Evolutionary conservation across 2,329 filamentous ascomycete genomes (phyloP).

Genomic region (Ophiostoma piceae): DNA sequence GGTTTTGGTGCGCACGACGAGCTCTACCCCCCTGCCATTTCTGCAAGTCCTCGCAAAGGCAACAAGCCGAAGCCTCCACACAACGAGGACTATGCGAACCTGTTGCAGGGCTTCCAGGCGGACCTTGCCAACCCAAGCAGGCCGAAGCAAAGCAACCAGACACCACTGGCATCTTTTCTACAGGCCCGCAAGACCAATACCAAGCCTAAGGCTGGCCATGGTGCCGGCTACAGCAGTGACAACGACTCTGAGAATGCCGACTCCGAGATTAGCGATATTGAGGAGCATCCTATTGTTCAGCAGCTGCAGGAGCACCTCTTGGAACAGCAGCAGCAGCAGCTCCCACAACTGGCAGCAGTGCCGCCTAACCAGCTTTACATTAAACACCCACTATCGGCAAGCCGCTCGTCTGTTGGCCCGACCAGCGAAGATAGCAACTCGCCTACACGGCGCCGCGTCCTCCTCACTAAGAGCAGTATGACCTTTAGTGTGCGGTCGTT

Average conservation of each 20-base stretch:
- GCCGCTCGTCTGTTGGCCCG: neutral
- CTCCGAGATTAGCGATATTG: constrained; percentile 51
- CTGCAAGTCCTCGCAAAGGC: constrained; percentile 31
- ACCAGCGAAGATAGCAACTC: constrained; percentile 20
- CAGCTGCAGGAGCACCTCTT: constrained; percentile 10
- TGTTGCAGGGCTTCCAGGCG: constrained; percentile 41
- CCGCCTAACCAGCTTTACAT: neutral
- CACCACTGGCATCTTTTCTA: constrained; percentile 20
- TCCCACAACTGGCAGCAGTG: neutral
- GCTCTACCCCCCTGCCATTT: constrained; percentile 39
- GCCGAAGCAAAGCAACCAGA: constrained; percentile 20
- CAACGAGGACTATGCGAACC: constrained; percentile 38
- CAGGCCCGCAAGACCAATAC: constrained; percentile 5
- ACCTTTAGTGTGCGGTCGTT: constrained; percentile 25
- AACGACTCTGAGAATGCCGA: constrained; percentile 28
- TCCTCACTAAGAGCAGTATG: constrained; percentile 25
- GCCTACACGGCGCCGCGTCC: constrained; percentile 22
- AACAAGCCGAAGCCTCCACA: neutral
- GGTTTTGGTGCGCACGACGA: constrained; percentile 50
- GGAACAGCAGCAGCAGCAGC: constrained; percentile 9
- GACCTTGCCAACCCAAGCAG: constrained; percentile 35
- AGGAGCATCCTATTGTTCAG: constrained; percentile 39
- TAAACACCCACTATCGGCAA: neutral
- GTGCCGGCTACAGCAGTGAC: too few species aligned
- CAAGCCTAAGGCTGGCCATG: neutral